Evolutionary conservation across 2,329 filamentous ascomycete species (phyloP).

Genomic region (Diaporthe humulicola): DNA sequence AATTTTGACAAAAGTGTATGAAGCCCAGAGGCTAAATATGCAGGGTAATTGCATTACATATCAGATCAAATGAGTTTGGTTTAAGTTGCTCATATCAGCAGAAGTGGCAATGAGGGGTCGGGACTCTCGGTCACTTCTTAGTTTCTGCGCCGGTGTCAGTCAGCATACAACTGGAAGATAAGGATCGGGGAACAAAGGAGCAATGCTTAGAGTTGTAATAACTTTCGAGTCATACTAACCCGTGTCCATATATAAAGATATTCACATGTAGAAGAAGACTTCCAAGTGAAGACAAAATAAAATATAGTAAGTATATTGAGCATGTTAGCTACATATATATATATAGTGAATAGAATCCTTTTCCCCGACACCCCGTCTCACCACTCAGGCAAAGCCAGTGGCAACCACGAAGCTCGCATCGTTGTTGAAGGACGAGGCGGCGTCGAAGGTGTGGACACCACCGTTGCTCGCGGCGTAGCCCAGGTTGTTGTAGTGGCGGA

Average conservation of each 20-base stretch:
- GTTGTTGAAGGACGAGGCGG: slow-evolving; percentile 60
- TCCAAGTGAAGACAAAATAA: not conserved
- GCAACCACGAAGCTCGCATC: slow-evolving; percentile 67
- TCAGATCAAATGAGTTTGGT: not conserved
- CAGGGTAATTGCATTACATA: not conserved
- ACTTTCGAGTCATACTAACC: not conserved
- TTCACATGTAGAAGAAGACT: not conserved
- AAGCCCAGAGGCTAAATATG: not conserved
- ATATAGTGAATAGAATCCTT: not conserved
- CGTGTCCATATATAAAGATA: not conserved
- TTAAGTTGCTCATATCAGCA: not conserved
- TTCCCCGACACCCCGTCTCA: too few species aligned
- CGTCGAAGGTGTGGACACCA: slow-evolving; percentile 68
- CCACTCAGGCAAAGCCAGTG: slow-evolving; percentile 56
- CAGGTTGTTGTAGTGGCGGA: slow-evolving; percentile 62
- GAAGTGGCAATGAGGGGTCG: not conserved
- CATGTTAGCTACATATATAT: not conserved
- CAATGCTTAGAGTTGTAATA: not conserved
- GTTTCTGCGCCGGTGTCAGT: not conserved
- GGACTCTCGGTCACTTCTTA: too few species aligned
- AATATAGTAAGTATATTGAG: not conserved
- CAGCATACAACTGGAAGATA: too few species aligned
- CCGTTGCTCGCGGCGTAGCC: slow-evolving; percentile 66
- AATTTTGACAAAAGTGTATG: not conserved
- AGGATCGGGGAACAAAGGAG: not conserved